phyloP scores from a whole-genome alignment of 2,329 filamentous ascomycete species.

The Pyrenochaeta sp. region DNA sequence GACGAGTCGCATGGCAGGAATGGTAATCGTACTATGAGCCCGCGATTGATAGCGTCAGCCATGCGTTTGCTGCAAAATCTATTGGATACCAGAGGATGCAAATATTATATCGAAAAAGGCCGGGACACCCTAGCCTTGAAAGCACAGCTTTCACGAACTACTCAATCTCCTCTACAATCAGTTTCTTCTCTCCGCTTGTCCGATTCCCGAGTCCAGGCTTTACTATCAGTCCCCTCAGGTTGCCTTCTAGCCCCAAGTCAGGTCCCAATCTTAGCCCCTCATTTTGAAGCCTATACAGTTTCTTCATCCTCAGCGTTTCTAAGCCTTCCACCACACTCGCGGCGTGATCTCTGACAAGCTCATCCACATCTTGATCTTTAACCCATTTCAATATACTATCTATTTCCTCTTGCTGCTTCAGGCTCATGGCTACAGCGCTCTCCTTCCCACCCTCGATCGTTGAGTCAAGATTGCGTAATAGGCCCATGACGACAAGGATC shows the following conservation, averaged over 20 bases:
- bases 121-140: constrained; percentile 8
- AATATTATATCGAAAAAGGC: constrained; percentile 11
- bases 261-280: constrained; percentile 28
- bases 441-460: constrained; percentile 51
- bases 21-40: not conserved
- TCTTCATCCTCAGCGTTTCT: constrained; percentile 67
- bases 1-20: not conserved
- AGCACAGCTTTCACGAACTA: constrained; percentile 40
- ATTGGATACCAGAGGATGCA: constrained; percentile 23
- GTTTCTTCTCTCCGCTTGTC: constrained; percentile 42
- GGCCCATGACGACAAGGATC: constrained; percentile 68
- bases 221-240: constrained; percentile 57
- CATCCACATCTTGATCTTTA: constrained; percentile 72
- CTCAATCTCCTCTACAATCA: constrained; percentile 67
- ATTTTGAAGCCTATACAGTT: constrained; percentile 54
- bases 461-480: constrained; percentile 67
- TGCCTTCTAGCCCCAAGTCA: constrained; percentile 43
- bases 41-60: not conserved
- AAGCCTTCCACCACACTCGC: constrained; percentile 72
- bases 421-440: constrained; percentile 62
- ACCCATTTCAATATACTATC: constrained; percentile 69
- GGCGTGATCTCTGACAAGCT: constrained; percentile 72
- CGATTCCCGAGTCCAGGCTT: constrained; percentile 31
- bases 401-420: constrained; percentile 68
- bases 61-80: constrained; percentile 9